Base-by-base conservation (phyloP, 2,329 filamentous ascomycete species). In the Alternaria metachromatica region DNA sequence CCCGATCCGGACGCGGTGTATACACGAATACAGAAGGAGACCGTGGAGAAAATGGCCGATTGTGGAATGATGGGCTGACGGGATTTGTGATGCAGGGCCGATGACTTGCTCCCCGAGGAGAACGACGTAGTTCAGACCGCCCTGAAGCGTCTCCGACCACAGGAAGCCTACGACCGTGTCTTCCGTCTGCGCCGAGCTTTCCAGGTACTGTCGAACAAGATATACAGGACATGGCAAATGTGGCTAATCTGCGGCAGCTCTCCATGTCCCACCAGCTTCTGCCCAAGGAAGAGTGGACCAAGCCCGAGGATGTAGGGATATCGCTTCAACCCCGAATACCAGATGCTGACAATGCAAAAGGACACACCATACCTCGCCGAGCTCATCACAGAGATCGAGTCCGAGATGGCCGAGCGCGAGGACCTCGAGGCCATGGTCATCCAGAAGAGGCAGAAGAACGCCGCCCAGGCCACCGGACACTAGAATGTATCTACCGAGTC, bases 161-260 rank as follows among this genome's bases (percentile, higher is more conserved):
- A 96, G 87, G 93, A 96, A 81, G 88, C 90, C 77, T 98, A 98
- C 85, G 96, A 99, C 86, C 95, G 96, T 82, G 89, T 98, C 81
- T 99, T 94, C 90, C 94, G 96, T 80, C 89, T 99, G 83, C 93
- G 96, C 85, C 90, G 96, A 84, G 95, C 96, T 77, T 90, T 96
- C 84, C 96, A 99, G 87, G 90, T 92, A 84, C 69, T 80, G 25
- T 13, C 30, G 9, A 23, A 13, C 33, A 3, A 46, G 2, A 10
- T 2, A 43, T n/a, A 9, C 15, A 12, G 55, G 3, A 46, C 20
- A 25, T 43, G 13, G 30, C 26, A 28, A 13, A 12, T 26, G 13
- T 57, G 60, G 64, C 72, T 74, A 70, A 76, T 55, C 71, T 58
- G 30, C 60, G 63, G 74, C 77, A 91, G 89, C 87, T 86, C 82